Base-by-base conservation (phyloP, 176 grass and related monocot genomes). In the Cenchrus americanus region DNA sequence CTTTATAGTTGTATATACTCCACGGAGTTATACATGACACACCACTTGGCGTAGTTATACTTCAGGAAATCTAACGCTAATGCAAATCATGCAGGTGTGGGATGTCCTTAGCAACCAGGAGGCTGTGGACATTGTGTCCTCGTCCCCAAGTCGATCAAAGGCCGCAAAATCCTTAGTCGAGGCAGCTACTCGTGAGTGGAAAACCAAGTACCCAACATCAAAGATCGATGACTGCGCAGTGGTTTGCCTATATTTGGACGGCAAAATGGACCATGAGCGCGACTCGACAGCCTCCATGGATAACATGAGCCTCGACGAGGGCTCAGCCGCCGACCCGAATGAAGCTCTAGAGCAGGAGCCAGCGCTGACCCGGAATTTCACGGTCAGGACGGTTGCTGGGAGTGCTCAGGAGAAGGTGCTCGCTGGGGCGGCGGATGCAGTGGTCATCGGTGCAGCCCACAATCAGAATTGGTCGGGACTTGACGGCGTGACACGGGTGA, bases 91-190 rank as follows among this genome's bases (percentile, higher is more conserved):
- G 69, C 87, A 99, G 97, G 91, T 99, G 5, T 99, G 97, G 97
- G 97, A 99, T 89, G 97, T 96, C 52, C 89, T 99, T 11, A 99
- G 89, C 75, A 99, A 99, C 74, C 88, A 99, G 89, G 89, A 99
- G 62, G 97, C 85, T 13, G 89, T 99, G 8, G 93, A 99, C 54
- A 96, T 99, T 30, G 79, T 99, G 52, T 83, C 93, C 2, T 90
- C 97, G 0, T 90, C 89, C 71, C 86, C 83, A 77, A 94, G 73
- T 65, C 86, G 93, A 62, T 88, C 86, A 52, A 86, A 85, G 48
- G 93, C 91, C 0, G 97, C 93, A 69, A 94, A 78, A 64, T 80
- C 80, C 26, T 75, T 99, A 3, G 86, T 99, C 8, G 93, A 99
- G 84, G 91, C 89, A 48, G 97, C 97, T 26, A 85, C 79, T 2